Conservation (phyloP, 805 yeast genomes). For the Cyberlindnera saturnus region DNA sequence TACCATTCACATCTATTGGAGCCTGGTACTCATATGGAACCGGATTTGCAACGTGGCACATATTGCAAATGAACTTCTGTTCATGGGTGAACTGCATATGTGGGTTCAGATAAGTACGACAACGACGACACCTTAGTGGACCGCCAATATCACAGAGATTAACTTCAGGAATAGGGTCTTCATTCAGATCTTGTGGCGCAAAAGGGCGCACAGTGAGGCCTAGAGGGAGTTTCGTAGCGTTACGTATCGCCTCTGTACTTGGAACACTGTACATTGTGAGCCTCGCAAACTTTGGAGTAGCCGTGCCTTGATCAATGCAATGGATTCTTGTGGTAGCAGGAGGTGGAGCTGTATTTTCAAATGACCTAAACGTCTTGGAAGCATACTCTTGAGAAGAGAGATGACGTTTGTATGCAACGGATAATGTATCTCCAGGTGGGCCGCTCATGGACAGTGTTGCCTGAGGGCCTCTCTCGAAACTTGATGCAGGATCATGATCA, state of each 20-base stretch:
- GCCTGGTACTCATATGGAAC: slow-evolving; percentile 64
- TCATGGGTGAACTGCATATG: slow-evolving; percentile 59
- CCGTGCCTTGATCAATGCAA: slow-evolving; percentile 76
- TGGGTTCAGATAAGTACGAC: slow-evolving; percentile 88
- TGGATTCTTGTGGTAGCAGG: slow-evolving; percentile 58
- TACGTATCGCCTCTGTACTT: slow-evolving; percentile 58
- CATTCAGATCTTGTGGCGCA: slow-evolving; percentile 49
- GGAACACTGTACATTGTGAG: slow-evolving; percentile 83
- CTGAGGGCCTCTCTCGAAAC: slow-evolving; percentile 2
- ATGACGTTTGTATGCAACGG: slow-evolving; percentile 16
- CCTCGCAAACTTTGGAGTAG: slow-evolving; percentile 75
- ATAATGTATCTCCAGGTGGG: slow-evolving; percentile 7
- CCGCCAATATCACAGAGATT: slow-evolving; percentile 51
- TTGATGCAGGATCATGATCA: not conserved
- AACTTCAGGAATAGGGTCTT: slow-evolving; percentile 57
- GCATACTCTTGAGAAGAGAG: slow-evolving; percentile 15
- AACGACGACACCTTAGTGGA: slow-evolving; percentile 87
- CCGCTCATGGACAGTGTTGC: slow-evolving; percentile 1
- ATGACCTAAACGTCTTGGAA: slow-evolving; percentile 53
- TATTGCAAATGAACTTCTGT: slow-evolving; percentile 70
- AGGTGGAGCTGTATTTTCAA: slow-evolving; percentile 79
- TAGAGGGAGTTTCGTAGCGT: slow-evolving; percentile 69
- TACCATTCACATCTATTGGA: slow-evolving; percentile 53
- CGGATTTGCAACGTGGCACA: slow-evolving; percentile 72
- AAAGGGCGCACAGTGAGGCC: slow-evolving; percentile 82